Evolutionary conservation across 768 basidiomycete genomes (phyloP), one percentile per base, ranked within the genome.

Genomic region (Macrocybe gigantea): DNA sequence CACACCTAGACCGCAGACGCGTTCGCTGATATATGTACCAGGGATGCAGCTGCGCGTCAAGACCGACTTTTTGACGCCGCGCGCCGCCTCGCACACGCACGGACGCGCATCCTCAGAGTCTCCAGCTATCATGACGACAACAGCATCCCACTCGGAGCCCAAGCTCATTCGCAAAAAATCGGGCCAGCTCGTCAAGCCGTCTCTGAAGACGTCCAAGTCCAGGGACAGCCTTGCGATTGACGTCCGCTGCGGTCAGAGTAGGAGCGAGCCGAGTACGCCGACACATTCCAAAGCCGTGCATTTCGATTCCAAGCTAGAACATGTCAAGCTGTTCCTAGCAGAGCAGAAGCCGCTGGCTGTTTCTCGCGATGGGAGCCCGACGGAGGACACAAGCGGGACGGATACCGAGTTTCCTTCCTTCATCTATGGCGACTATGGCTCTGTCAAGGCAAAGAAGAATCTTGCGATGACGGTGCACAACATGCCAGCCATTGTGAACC

Each of bases 291-390:
- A 96, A 63, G 83, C 82, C 22, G 95, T 99, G 7, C 92, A 96
- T 59, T 99, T 99, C 52, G 90, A 95, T 67, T 64, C 84, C 5
- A 81, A 93, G 60, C 79, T 97, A 45, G 95, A 96, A 64, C 89
- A 92, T 48, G 89, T 98, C 52, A 94, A 94, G 66, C 77, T 94
- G 41, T 98, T 98, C 72, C 73, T 94, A 48, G 85, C 94, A 9
- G 89, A 93, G 67, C 95, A 98, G 66, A 93, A 93, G 61, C 95
- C 95, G 5, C 75, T 90, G 6, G 93, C 94, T 1, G 95, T 99
- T 12, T 90, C 86, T 9, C 80, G 95, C 40, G 85, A 91, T 55
- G 93, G 92, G 0, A 89, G 88, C 54, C 94, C 93, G 4, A 88
- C 84, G 4, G 87, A 82, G 54, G 82, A 91, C 57, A 88, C 83